Evolutionary conservation across 164 flowering plant genomes (phyloP).

Genomic region (Cinnamomum chago): DNA sequence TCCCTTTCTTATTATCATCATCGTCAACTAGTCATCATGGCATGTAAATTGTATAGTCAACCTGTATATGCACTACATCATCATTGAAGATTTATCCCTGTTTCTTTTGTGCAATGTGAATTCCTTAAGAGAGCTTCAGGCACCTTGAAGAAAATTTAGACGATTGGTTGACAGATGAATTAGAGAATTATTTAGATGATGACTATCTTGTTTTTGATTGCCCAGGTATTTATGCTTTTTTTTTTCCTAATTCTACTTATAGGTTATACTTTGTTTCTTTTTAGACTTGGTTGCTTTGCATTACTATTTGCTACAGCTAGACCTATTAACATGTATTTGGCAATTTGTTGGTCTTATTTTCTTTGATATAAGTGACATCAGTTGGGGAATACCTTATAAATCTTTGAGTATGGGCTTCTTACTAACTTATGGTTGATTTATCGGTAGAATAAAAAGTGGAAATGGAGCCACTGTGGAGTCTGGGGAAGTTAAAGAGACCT

Average conservation of each 20-base stretch:
- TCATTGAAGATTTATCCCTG: too few species aligned
- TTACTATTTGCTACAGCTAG: not conserved
- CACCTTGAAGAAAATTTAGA: constrained; percentile 88
- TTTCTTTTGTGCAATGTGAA: constrained; percentile 12
- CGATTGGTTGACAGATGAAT: constrained; percentile 84
- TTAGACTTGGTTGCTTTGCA: not conserved
- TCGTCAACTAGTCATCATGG: not conserved
- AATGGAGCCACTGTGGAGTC: too few species aligned
- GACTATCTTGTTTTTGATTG: constrained; percentile 95
- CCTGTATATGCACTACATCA: not conserved
- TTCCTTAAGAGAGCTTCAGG: constrained; percentile 50
- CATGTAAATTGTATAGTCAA: not conserved
- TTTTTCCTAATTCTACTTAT: not conserved
- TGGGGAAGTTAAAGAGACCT: too few species aligned
- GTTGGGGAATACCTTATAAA: too few species aligned
- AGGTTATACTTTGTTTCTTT: not conserved
- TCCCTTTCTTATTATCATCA: too few species aligned
- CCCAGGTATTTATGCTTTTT: constrained; percentile 55
- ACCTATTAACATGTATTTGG: too few species aligned
- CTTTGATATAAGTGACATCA: too few species aligned
- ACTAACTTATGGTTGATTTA: too few species aligned
- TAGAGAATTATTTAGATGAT: constrained; percentile 84
- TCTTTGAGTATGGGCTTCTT: too few species aligned
- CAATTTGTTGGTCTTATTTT: too few species aligned
- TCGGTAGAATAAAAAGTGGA: too few species aligned